Evolutionary conservation across 148 eudicot species (phyloP).

Genomic region (Cornus florida): DNA sequence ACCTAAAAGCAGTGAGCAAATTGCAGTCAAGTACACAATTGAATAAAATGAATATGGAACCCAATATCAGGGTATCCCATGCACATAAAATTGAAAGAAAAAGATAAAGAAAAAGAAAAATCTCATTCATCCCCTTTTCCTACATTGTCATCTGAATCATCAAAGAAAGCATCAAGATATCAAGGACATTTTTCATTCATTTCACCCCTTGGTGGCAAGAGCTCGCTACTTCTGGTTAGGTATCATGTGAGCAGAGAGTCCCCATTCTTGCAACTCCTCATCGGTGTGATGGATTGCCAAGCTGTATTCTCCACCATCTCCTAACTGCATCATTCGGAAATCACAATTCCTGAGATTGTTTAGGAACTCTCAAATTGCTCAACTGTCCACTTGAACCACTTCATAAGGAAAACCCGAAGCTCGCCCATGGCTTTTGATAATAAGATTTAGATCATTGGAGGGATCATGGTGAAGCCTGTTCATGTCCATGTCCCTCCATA

Average conservation of each 20-base stretch:
- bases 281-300: constrained; percentile 73
- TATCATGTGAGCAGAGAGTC: constrained; percentile 85
- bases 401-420: constrained; percentile 79
- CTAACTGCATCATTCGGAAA: constrained; percentile 69
- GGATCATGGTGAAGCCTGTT: constrained; percentile 61
- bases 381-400: constrained; percentile 96
- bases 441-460: constrained; percentile 61
- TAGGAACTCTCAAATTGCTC: constrained; percentile 76
- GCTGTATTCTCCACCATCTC: constrained; percentile 78
- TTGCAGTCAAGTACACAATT: neutral
- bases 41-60: neutral
- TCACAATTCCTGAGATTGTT: constrained; percentile 70
- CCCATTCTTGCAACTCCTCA: constrained; percentile 72
- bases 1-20: neutral
- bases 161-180: constrained; percentile 79
- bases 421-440: constrained; percentile 80
- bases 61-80: neutral
- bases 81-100: neutral
- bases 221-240: constrained; percentile 75
- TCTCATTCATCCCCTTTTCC: constrained; percentile 21
- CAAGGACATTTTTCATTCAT: constrained; percentile 71
- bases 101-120: constrained; percentile 17
- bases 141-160: constrained; percentile 38
- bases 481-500: constrained; percentile 97
- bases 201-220: constrained; percentile 48